phyloP scores from a whole-genome alignment of 148 eudicot species.

The Rhododendron vialii region DNA sequence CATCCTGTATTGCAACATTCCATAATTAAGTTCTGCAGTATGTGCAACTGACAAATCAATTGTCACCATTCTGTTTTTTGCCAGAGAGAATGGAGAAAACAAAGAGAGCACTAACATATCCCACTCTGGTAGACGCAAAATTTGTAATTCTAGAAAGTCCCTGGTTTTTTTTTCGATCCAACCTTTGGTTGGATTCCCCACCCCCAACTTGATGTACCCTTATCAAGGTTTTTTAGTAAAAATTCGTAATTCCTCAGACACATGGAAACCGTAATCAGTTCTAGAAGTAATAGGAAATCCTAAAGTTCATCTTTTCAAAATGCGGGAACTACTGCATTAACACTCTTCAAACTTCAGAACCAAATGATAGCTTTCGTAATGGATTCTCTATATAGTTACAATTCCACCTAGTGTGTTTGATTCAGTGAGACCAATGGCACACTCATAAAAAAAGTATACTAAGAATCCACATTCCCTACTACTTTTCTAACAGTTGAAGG shows the following conservation, averaged over 20 bases:
- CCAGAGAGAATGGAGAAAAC: constrained; percentile 1
- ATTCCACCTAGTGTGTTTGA: background rate
- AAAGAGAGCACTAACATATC: background rate
- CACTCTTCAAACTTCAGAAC: constrained; percentile 2
- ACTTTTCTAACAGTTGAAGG: background rate
- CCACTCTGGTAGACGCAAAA: background rate
- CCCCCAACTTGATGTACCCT: too few relatives aligned
- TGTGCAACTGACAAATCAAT: background rate
- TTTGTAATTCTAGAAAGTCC: background rate
- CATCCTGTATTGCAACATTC: constrained; percentile 52
- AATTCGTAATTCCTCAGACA: background rate
- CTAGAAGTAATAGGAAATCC: background rate
- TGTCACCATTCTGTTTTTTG: background rate
- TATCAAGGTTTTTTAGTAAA: too few relatives aligned
- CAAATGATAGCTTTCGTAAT: background rate
- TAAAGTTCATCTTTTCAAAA: background rate
- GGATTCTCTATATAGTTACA: background rate
- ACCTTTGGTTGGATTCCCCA: too few relatives aligned
- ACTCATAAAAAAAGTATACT: background rate
- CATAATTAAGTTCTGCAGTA: background rate
- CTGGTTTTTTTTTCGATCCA: too few relatives aligned
- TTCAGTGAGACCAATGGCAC: background rate
- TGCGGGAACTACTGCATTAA: background rate
- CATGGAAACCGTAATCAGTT: background rate
- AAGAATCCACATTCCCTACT: background rate